Evolutionary conservation across 805 yeast genomes (phyloP), one percentile per base, ranked within the genome.

Genomic region (Saccharomyces paradoxus): DNA sequence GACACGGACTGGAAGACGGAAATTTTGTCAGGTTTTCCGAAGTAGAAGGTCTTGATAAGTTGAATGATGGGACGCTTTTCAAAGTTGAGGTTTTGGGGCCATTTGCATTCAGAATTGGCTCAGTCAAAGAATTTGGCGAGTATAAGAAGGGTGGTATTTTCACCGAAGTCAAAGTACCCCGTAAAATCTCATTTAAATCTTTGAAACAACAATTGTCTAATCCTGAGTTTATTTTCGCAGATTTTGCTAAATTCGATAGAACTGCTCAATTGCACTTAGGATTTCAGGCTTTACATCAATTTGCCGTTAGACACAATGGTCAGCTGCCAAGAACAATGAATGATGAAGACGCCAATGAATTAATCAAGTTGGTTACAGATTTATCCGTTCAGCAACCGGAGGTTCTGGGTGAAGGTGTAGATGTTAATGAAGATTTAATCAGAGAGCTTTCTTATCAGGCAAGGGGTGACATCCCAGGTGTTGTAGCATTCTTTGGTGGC

Each of bases 1-100:
- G 98, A 71, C 99, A 94, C 67, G 96, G 96, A 21, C 77, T 94
- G 53, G 89, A 91, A 75, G 96, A 89, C 71, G 98, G 97, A 17
- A 87, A 87, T 63, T 87, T 74, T 66, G 96, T 94, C 53, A 87
- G 86, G 69, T 90, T 94, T 64, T 67, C 86, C 13, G 98, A 91
- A 71, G 85, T 91, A 41, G 81, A 84, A 65, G 98, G 98, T 44
- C 76, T 89, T 66, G 83, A 80, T 9, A 78, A 78, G 58, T 74
- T 89, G 58, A 88, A 91, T 68, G 84, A 83, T 61, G 96, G 92
- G 4, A 73, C 79, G 54, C 79, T 89, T 14, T 82, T 77, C 67
- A 86, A 87, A 67, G 81, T 94, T 52, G 86, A 83, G 66, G 97
- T 90, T 1, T 77, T 87, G 56, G 99, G 98, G 14, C 99, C 99